Evolutionary conservation across 306 rosid genomes (phyloP).

Genomic region (Sindora glabra): DNA sequence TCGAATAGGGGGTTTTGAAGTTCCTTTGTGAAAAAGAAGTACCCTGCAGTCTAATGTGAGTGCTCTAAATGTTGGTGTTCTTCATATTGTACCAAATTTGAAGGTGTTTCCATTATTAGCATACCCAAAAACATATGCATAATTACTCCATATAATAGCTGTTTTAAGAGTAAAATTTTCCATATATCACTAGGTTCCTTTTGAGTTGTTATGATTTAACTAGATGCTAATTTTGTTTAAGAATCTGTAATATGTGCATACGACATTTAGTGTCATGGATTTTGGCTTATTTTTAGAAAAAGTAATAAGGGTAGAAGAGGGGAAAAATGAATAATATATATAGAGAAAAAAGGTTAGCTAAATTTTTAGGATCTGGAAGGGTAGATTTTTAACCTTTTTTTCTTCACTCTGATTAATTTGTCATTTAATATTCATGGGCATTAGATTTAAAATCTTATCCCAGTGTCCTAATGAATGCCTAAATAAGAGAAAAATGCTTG

Average conservation of each 20-base stretch:
- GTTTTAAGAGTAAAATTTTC: not conserved
- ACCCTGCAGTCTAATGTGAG: conserved; percentile 90
- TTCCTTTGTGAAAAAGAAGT: conserved; percentile 81
- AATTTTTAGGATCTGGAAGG: too few relatives aligned
- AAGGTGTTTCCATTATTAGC: conserved; percentile 91
- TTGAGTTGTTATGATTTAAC: conserved; percentile 2
- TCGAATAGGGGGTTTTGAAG: conserved; percentile 98
- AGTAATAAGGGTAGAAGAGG: too few relatives aligned
- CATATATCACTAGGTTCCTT: not conserved
- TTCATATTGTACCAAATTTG: conserved; percentile 83
- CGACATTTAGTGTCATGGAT: not conserved
- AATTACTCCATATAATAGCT: not conserved
- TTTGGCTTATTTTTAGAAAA: too few relatives aligned
- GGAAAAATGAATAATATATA: too few relatives aligned
- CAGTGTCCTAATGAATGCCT: too few relatives aligned
- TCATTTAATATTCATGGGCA: too few relatives aligned
- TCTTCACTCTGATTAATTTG: too few relatives aligned
- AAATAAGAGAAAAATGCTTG: too few relatives aligned
- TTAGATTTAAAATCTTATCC: too few relatives aligned
- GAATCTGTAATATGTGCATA: not conserved
- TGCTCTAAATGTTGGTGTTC: conserved; percentile 90
- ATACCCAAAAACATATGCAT: conserved; percentile 69
- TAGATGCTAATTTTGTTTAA: not conserved
- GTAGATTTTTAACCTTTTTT: too few relatives aligned
- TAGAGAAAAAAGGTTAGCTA: too few relatives aligned